Evolutionary conservation across 306 rosid genomes (phyloP).

Genomic region (Sindora glabra): DNA sequence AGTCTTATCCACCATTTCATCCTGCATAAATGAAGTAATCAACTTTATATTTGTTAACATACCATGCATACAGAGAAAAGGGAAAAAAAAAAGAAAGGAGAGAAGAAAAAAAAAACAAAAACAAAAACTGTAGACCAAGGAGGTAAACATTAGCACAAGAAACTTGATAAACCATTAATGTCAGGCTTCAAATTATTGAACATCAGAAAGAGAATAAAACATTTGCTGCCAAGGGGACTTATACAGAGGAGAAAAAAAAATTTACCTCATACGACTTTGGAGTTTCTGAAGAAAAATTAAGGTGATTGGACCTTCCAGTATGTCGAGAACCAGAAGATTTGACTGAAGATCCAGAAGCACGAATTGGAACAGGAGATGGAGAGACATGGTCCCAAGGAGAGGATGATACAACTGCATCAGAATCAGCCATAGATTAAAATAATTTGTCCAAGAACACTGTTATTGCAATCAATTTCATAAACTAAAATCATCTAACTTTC

Average conservation of each 20-base stretch:
- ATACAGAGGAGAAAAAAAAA: neutral
- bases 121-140: no score
- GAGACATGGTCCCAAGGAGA: slow-evolving; percentile 95
- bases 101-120: no score
- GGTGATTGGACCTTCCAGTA: slow-evolving; percentile 62
- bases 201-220: no score
- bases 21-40: slow-evolving; percentile 33
- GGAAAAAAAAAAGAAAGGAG: no score
- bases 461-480: slow-evolving; percentile 5
- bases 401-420: slow-evolving; percentile 46
- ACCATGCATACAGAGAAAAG: neutral
- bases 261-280: slow-evolving; percentile 51
- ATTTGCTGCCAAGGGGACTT: neutral
- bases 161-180: neutral
- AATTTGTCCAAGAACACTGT: slow-evolving; percentile 4
- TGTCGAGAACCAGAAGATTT: slow-evolving; percentile 53
- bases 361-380: slow-evolving; percentile 90
- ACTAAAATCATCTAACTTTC: neutral
- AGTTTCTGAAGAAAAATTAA: slow-evolving; percentile 36
- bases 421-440: slow-evolving; percentile 17
- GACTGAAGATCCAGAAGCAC: slow-evolving; percentile 77
- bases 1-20: slow-evolving; percentile 35
- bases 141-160: neutral
- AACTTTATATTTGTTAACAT: slow-evolving; percentile 5
- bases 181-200: neutral